phyloP scores from a whole-genome alignment of 2,329 filamentous ascomycete genomes.

The Rhynchosporium agropyri region DNA sequence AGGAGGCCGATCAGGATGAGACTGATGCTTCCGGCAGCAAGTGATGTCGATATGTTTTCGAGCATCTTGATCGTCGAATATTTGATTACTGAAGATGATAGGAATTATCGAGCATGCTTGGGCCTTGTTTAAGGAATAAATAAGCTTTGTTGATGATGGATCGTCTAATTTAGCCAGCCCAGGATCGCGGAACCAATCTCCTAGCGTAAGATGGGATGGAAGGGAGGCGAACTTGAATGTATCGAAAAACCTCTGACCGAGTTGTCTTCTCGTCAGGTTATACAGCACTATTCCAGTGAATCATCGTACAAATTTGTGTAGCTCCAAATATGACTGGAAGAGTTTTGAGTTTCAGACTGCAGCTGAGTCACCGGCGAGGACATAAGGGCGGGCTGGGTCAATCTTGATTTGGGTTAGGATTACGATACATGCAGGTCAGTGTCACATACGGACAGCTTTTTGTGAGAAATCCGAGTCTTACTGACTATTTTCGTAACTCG shows the following conservation, averaged over 20 bases:
- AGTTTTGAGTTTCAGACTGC: slow-evolving; percentile 1
- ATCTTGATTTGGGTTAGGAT: background rate
- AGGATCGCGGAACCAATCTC: background rate
- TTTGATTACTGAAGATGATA: background rate
- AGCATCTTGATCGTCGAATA: slow-evolving; percentile 52
- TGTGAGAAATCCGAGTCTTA: background rate
- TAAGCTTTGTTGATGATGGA: slow-evolving; percentile 1
- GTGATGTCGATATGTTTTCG: slow-evolving; percentile 53
- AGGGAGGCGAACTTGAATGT: background rate
- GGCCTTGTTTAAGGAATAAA: background rate
- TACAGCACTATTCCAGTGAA: background rate
- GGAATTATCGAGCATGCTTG: slow-evolving; percentile 13
- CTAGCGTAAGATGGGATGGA: too few relatives aligned
- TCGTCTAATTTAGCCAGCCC: background rate
- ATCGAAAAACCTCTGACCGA: background rate
- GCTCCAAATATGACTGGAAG: background rate
- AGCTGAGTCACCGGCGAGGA: slow-evolving; percentile 23
- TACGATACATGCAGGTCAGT: slow-evolving; percentile 10
- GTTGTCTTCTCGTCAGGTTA: slow-evolving; percentile 1
- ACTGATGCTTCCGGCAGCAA: slow-evolving; percentile 36
- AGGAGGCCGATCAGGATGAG: slow-evolving; percentile 45
- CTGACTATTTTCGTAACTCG: background rate
- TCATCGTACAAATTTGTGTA: background rate
- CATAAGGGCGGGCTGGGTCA: background rate
- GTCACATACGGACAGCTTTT: slow-evolving; percentile 9